phyloP scores from a whole-genome alignment of 768 basidiomycete species.

The Phaeotremella fagi region DNA sequence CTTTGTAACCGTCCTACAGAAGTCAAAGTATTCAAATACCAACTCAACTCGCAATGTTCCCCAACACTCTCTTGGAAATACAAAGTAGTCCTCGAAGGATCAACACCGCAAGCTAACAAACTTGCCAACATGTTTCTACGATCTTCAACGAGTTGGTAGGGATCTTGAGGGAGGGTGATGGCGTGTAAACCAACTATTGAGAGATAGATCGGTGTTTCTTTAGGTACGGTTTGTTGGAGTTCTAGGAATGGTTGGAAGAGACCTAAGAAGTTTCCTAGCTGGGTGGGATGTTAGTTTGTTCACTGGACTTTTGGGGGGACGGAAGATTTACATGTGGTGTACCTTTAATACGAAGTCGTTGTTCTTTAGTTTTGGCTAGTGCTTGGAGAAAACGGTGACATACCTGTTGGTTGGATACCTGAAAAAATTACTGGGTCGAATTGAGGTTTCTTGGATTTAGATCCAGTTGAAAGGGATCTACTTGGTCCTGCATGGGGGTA shows the following conservation, averaged over 20 bases:
- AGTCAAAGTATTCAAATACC: conserved; percentile 81
- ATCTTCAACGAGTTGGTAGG: conserved; percentile 58
- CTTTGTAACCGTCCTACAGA: conserved; percentile 74
- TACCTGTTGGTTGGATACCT: conserved; percentile 87
- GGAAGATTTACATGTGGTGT: conserved; percentile 67
- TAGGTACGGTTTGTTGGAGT: conserved; percentile 51
- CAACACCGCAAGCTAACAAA: conserved; percentile 76
- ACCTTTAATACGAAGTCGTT: conserved; percentile 38
- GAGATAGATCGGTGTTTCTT: conserved; percentile 65
- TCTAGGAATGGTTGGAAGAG: conserved; percentile 15
- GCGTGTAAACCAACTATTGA: conserved; percentile 93
- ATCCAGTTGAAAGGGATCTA: not conserved
- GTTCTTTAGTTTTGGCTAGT: not conserved
- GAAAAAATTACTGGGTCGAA: conserved; percentile 58
- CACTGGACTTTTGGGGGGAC: not conserved
- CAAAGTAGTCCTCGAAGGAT: conserved; percentile 66
- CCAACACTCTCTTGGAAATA: conserved; percentile 88
- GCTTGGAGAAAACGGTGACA: not conserved
- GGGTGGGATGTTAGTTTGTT: not conserved
- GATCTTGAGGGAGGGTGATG: conserved; percentile 84
- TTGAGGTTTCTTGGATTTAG: not conserved
- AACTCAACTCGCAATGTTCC: conserved; percentile 79
- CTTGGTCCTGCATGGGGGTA: not conserved
- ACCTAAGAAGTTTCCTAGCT: conserved; percentile 93
- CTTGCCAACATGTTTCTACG: conserved; percentile 74